Base-by-base conservation (phyloP, 495 filamentous ascomycete species). In the Penicillium nucicola region DNA sequence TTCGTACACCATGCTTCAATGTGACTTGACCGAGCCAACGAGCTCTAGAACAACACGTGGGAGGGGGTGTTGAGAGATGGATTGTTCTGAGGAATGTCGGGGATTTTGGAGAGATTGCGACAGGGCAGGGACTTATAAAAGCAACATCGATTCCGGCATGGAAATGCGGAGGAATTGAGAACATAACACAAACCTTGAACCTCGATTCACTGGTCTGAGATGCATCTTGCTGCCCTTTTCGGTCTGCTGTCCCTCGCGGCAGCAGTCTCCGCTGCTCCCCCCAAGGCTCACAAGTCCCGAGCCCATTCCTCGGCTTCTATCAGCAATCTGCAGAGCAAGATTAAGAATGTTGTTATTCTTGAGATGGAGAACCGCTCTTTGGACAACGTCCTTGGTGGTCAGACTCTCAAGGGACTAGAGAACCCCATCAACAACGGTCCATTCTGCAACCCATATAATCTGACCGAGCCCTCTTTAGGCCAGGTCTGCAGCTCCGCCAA, bases 291-390 rank as follows among this genome's bases (percentile, higher is more conserved):
- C 20, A 28, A 53, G 7, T 31, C 33, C 14, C 28, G 30, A 8
- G 53, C 57, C 28, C 65, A 65, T 48, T 58, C 57, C 1, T 17
- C 44, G 1, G 28, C 50, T 18, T 63, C 65, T 14, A 61, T 69
- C 41, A 40, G 50, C 30, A 71, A 69, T 52, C 41, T 73, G 45
- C 72, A 66, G 52, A 56, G 55, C 44, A 69, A 73, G 41, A 73
- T 77, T 61, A 72, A 77, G 64, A 71, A 75, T 62, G 71, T 77
- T 14, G 73, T 75, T 44, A 52, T 71, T 19, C 58, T 77, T 20
- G 59, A 67, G 39, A 69, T 74, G 69, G 73, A 77, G 56, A 77
- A 77, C 54, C 72, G 73, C 45, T 74, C 74, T 8, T 38, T 75
- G 14, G 74, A 77, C 52, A 77, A 75, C 57, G 34, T 77, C 4